A percentile compares a stretch with the other conserved stretches of the same genome.
Conservation (phyloP, 2,329 filamentous ascomycete species). For the Phialophora expanda region DNA sequence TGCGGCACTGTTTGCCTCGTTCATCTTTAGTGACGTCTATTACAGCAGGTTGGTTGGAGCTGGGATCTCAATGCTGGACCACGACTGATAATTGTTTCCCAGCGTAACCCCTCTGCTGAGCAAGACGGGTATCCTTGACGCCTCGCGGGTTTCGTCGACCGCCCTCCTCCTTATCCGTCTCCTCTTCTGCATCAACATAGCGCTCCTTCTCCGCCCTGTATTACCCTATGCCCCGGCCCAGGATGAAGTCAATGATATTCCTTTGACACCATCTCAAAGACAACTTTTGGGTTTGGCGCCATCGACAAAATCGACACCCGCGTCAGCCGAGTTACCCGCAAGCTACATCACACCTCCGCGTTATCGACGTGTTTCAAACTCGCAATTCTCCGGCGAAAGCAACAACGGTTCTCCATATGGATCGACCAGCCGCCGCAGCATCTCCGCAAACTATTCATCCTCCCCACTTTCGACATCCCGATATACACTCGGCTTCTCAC, state of each 20-base stretch:
- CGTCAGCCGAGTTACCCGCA: slow-evolving; percentile 56
- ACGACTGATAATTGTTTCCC: slow-evolving; percentile 32
- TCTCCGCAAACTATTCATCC: slow-evolving; percentile 38
- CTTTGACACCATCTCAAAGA: slow-evolving; percentile 87
- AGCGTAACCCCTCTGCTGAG: slow-evolving; percentile 44
- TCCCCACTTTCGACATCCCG: slow-evolving; percentile 37
- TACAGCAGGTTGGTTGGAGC: slow-evolving; percentile 35
- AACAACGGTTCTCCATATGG: slow-evolving; percentile 35
- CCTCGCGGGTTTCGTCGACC: slow-evolving; percentile 45
- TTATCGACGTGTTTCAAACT: slow-evolving; percentile 67
- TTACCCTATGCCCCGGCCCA: slow-evolving; percentile 59
- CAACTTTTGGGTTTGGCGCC: slow-evolving; percentile 80
- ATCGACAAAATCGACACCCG: slow-evolving; percentile 64
- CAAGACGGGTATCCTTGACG: slow-evolving; percentile 48
- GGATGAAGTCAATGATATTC: slow-evolving; percentile 85
- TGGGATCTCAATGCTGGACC: slow-evolving; percentile 26
- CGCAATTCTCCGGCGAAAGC: slow-evolving; percentile 52
- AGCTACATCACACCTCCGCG: slow-evolving; percentile 79
- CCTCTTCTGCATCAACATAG: slow-evolving; percentile 72
- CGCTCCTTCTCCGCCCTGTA: slow-evolving; percentile 72
- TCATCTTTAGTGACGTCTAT: slow-evolving; percentile 45
- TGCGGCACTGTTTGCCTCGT: slow-evolving; percentile 58
- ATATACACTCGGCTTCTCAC: slow-evolving; percentile 35
- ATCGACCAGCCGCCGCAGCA: slow-evolving; percentile 56
- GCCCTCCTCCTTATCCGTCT: slow-evolving; percentile 63